Evolutionary conservation across 2,329 filamentous ascomycete species (phyloP).

Genomic region (Phaeosphaeriaceae sp.): DNA sequence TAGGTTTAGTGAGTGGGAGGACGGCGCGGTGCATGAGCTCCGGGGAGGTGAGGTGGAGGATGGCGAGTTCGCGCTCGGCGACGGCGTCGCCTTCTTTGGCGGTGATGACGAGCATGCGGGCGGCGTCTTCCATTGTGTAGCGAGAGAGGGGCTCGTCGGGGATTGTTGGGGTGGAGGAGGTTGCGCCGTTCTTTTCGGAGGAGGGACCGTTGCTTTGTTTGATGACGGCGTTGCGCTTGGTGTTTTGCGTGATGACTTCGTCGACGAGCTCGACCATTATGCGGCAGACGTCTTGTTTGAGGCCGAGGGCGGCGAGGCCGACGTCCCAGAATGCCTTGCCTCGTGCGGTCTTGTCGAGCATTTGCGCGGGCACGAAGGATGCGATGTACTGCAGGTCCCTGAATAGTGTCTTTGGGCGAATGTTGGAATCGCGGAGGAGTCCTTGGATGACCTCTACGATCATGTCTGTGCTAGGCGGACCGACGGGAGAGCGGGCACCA

Average conservation of each 20-base stretch:
- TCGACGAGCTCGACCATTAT: constrained; percentile 82
- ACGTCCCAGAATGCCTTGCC: constrained; percentile 90
- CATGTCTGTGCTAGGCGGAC: constrained; percentile 51
- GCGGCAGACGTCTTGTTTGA: constrained; percentile 86
- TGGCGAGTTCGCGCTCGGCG: constrained; percentile 89
- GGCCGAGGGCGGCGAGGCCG: constrained; percentile 81
- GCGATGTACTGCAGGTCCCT: constrained; percentile 63
- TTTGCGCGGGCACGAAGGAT: constrained; percentile 64
- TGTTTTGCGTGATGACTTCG: constrained; percentile 71
- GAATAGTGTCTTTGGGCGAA: constrained; percentile 56
- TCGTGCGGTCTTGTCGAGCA: constrained; percentile 63
- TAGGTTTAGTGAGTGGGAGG: constrained; percentile 80
- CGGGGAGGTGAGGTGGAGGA: constrained; percentile 91
- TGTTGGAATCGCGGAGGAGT: constrained; percentile 53
- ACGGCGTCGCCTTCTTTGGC: constrained; percentile 89
- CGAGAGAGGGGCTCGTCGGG: constrained; percentile 58
- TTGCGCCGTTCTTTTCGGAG: constrained; percentile 21
- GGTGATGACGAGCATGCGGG: constrained; percentile 88
- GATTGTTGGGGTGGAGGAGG: constrained; percentile 10
- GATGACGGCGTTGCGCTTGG: constrained; percentile 59
- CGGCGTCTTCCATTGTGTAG: constrained; percentile 79
- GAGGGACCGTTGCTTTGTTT: constrained; percentile 33
- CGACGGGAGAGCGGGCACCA: constrained; percentile 45
- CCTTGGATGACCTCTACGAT: constrained; percentile 52
- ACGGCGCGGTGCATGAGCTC: constrained; percentile 81